Conservation (phyloP, 768 basidiomycete genomes). For the Auricularia sp. region DNA sequence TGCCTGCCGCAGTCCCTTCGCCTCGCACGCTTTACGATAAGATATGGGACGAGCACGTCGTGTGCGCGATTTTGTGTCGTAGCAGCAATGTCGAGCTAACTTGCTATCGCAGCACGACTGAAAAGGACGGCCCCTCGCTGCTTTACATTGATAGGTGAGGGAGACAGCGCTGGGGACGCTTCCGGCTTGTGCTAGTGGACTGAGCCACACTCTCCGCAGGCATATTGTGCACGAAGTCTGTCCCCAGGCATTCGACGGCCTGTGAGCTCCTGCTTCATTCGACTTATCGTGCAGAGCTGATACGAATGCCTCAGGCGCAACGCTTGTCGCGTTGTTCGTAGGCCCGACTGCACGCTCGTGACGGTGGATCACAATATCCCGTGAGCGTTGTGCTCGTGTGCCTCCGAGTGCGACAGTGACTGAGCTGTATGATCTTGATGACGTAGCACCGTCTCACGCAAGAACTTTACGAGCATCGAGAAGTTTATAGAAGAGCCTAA, state of each 20-base stretch:
- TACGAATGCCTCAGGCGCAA: conserved; percentile 39
- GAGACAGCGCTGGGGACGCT: no score
- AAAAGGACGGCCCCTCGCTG: conserved; percentile 68
- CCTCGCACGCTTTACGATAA: conserved; percentile 95
- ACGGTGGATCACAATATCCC: conserved; percentile 86
- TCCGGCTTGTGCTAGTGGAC: not conserved
- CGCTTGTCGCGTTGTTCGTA: conserved; percentile 65
- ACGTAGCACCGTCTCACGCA: conserved; percentile 58
- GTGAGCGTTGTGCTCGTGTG: conserved; percentile 30
- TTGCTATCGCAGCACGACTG: conserved; percentile 41
- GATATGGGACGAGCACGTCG: conserved; percentile 95
- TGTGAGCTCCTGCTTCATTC: conserved; percentile 36
- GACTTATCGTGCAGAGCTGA: conserved; percentile 5
- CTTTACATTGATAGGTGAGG: conserved; percentile 74
- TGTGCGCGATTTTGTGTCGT: conserved; percentile 38
- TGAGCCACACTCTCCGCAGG: conserved; percentile 18
- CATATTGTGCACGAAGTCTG: conserved; percentile 82
- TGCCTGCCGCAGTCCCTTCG: conserved; percentile 47
- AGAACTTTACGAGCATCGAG: conserved; percentile 59
- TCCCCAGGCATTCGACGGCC: conserved; percentile 84
- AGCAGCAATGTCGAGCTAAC: conserved; percentile 5
- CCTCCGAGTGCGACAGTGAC: no score
- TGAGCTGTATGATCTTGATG: not conserved
- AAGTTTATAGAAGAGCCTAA: conserved; percentile 78
- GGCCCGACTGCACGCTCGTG: conserved; percentile 82